Base-by-base conservation (phyloP, 2,329 filamentous ascomycete genomes). In the Colletotrichum tofieldiae region DNA sequence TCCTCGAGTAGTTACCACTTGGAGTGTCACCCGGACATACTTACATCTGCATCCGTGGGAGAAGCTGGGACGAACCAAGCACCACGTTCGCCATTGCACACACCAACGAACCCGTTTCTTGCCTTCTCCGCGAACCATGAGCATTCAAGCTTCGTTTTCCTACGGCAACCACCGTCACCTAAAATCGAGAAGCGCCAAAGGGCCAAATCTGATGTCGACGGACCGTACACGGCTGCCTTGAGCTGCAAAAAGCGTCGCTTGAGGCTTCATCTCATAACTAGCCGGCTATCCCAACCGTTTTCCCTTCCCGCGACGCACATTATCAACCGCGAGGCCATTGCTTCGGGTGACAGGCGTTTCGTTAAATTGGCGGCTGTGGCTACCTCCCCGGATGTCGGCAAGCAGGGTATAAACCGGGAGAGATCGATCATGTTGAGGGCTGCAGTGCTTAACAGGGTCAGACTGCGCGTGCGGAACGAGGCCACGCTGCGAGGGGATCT, bases 301-400 rank as follows among this genome's bases (percentile, higher is more conserved):
- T 93, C 92, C 0, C 85, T 89, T 37, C 92, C 92, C 0, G 90
- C 92, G 3, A 91, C 91, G 54, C 91, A 94, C 76, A 93, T 93
- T 68, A 85, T 92, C 64, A 89, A 91, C 79, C 87, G 91, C 35
- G 90, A 90, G 67, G 85, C 83, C 16, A 77, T 81, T 14, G 80
- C 83, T 1, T 75, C 79, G 1, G 84, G 85, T 5, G 84, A 87
- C 74, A 86, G 83, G 75, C 82, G 86, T 4, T 86, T 89, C 64
- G 76, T 87, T 39, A 86, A 86, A 76, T 81, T 87, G 68, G 84
- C 86, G 0, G 83, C 85, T 5, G 67, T 54, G 49, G 71, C 62
- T 39, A 70, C 59, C 29, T 79, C 85, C 26, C 76, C 83, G 23
- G 82, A 83, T 16, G 77, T 81, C 11, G 77, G 81, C 16, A 76